Evolutionary conservation across 768 basidiomycete genomes (phyloP), one percentile per base, ranked within the genome.

Genomic region (Boletus speciosus): DNA sequence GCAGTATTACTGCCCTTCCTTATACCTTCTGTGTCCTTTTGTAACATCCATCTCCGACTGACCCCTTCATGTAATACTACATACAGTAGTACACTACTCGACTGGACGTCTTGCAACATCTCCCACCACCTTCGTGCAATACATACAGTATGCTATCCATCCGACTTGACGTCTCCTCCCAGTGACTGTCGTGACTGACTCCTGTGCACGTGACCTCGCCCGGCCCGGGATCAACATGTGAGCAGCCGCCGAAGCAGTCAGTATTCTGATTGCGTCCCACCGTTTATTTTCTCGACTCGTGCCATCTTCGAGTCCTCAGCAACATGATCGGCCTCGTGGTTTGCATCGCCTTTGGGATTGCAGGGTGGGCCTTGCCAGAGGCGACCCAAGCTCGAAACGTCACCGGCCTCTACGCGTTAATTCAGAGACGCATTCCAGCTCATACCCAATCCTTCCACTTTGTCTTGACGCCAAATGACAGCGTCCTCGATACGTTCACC

Each of bases 391-490:
- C 42, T 12, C 31, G 9, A 5, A 21, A 15, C 14, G 5, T 75
- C 11, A 57, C 66, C 6, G 74, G 73, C n/a, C 61, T 76, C 36
- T 65, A 69, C 39, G 56, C 69, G 34, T 60, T 75, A 2, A 66
- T 73, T 12, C 60, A 67, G 55, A 67, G 75, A 36, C 74, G 68
- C 53, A 57, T 74, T n/a, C 73, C 74, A 2, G 35, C 54, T 1
- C 73, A 75, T 35, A 62, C 54, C 15, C 27, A 63, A 34, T 61
- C 67, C 2, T 76, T 76, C 61, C 54, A 58, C 5, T 74, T 76
- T 58, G 34, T 38, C 10, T 50, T 74, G 38, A 53, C 65, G 1
- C 63, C 61, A 2, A 43, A 59, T 14, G 59, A 61, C 36, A 35
- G 19, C 16, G 54, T n/a, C 12, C 19, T 56, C 19, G 75, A 76